Base-by-base conservation (phyloP, 176 grass and related monocot species). In the Aegilops speltoides region DNA sequence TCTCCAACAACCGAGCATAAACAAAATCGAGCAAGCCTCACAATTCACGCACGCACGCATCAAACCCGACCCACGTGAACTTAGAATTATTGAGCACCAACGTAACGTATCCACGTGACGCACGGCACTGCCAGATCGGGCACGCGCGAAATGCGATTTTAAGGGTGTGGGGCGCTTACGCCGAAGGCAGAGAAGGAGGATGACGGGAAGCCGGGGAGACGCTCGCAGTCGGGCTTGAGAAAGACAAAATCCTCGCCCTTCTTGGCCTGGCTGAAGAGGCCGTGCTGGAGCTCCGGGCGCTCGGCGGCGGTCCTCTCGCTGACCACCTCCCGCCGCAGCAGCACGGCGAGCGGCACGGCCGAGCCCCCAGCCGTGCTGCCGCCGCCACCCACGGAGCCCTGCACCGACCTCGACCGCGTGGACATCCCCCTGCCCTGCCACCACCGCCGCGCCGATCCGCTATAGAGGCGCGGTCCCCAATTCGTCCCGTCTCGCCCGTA, bases 211-310 rank as follows among this genome's bases (percentile, higher is more conserved):
- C 85, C 95, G 0, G 73, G 88, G 46, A 95, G 32, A 46, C 93
- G 92, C 79, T 92, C 92, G 82, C 87, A 93, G n/a, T 94, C 87
- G 48, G 79, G 81, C 91, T 95, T 91, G 81, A 97, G 83, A 75
- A 97, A 86, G 74, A 85, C 93, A 73, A 93, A 97, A 85, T 97
- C 95, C 88, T 95, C 95, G 26, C 95, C 95, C 60, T 97, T 97
- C 95, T 97, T 97, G 79, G 92, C 93, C 88, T 93, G 95, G 86
- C 73, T 87, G 86, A 84, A 84, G 46, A 82, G 82, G 5, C 90
- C 90, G 28, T 66, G 19, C 62, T 84, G 78, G 23, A 91, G 82
- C 70, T 91, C 82, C 63, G 86, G 82, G 0, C 79, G 79, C 79
- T 86, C 89, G 17, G 64, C 61, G 65, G 78, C 82, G 71, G 81